Base-by-base conservation (phyloP, 768 basidiomycete genomes). In the Phlebiopsis gigantea region DNA sequence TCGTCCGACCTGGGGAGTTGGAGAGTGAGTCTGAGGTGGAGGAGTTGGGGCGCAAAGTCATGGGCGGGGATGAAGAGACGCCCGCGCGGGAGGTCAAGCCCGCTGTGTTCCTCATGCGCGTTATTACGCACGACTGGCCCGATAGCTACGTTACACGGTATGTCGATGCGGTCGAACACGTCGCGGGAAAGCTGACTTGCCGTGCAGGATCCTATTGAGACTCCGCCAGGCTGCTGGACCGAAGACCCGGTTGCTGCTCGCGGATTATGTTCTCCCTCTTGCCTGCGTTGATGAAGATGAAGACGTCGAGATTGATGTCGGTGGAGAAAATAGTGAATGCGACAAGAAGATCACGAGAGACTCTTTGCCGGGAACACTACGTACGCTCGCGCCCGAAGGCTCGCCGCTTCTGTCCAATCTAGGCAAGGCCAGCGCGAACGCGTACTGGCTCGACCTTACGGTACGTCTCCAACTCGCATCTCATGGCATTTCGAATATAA, bases 61-160 rank as follows among this genome's bases (percentile, higher is more conserved):
- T 39, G 34, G 34, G 34, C 17, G 34, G 34, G 2, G 29, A 47
- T 7, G 46, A 24, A 39, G 30, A 47, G 43, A 24, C 19, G 14
- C 63, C 55, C 62, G 79, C 52, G 75, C 28, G 21, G 24, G 50
- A 51, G 9, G 39, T 51, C n/a, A 51, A 44, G 10, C 85, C 57
- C 6, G 79, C 85, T 0, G 81, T 89, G 5, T 92, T 84, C 65
- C 73, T 90, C 30, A 72, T 90, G 28, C 81, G 88, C 22, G 82
- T 84, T 19, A 79, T 90, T 39, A 73, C 88, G 30, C 89, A 92
- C 62, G 89, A 92, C 63, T 90, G 89, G 88, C 83, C 87, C 0
- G 85, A 90, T 60, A 72, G 72, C 1, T 77, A 67, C 46, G 71
- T 65, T 7, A 66, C 60, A 0, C 62, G 61, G 67, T 66, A 53